These are phyloP conservation scores for Phytophthora macrochlamydospora DNA, from an alignment of 352 stramenopile species.

Conservation along the genomic window DNA sequence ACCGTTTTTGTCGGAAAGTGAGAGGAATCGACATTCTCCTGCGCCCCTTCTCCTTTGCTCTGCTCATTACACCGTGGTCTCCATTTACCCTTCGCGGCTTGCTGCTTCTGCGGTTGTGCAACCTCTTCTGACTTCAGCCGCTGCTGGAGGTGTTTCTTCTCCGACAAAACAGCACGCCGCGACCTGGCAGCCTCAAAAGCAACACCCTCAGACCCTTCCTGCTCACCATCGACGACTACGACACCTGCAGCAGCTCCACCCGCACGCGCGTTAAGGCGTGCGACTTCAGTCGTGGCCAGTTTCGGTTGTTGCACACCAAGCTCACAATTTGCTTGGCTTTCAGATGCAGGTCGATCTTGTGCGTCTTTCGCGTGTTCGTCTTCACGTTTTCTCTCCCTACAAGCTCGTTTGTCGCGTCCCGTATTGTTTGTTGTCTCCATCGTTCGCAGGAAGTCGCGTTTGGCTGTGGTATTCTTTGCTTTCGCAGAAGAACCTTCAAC, in stretches of 20 bases:
- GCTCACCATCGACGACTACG: slow-evolving; percentile 4
- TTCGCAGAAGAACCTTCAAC: no score
- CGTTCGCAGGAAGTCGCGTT: no score
- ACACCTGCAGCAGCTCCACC: slow-evolving; percentile 10
- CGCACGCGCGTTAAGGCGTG: neutral
- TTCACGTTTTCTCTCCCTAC: no score
- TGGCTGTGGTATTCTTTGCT: no score
- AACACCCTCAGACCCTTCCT: slow-evolving; percentile 11
- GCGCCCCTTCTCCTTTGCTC: slow-evolving; percentile 27
- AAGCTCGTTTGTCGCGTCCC: no score
- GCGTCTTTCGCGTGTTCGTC: no score
- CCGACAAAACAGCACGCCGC: slow-evolving; percentile 20
- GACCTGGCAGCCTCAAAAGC: slow-evolving; percentile 39
- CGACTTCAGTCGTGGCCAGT: no score
- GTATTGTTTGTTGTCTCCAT: no score
- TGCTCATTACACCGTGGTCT: neutral
- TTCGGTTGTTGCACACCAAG: no score
- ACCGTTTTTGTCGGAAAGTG: no score
- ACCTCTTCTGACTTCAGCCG: slow-evolving; percentile 11
- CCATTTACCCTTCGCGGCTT: slow-evolving; percentile 11
- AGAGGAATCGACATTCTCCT: slow-evolving; percentile 9
- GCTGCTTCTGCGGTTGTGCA: slow-evolving; percentile 4
- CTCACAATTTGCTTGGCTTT: no score
- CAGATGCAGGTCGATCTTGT: no score
- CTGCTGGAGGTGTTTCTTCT: slow-evolving; percentile 34